Evolutionary conservation across 73 alveolate species (phyloP), one percentile per base, ranked within the genome.

Genomic region (Tetrahymena malaccensis): DNA sequence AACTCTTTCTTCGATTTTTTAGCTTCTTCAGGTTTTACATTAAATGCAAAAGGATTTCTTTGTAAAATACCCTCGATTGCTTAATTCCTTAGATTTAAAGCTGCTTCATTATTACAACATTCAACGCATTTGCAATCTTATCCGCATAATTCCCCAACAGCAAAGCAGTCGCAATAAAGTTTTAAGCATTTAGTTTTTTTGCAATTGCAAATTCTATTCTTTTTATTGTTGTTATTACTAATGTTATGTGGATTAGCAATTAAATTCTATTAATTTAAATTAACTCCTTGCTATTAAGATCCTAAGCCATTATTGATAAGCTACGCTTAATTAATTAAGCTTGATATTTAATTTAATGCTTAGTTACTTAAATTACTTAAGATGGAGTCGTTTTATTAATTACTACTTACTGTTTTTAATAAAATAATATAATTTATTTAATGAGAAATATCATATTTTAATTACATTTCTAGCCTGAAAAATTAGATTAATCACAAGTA

Each of bases 21-120:
- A 34, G 44, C 43, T 43, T 93, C 43, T 35, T 38, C 84, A 43
- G 84, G 84, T 38, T 70, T 70, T 16, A 97, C 97, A 25, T 94
- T 27, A 95, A 95, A 95, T 35, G 98, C 98, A 35, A 85, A 38
- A 17, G 98, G 98, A 89, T 96, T 96, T 96, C 97, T 95, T 35
- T 96, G 97, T 70, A 96, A 94, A 2, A 94, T 95, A 43, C 95
- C 35, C 21, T 56, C 93, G 34, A 96, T 96, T 13, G 98, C 98
- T 85, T 96, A 93, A 31, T 70, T 93, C 35, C 98, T 84, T 58
- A 83, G 56, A 38, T 83, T 43, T 22, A 70, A 12, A 94, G 85
- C n/a, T 4, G 85, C 96, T 17, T 94, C 96, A 21, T 93, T 94
- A 44, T 94, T 94, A 44, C 93, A 93, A 25, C 96, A 94, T 21